Percentiles rank a stretch among this genome's conserved stretches.
phyloP scores from a whole-genome alignment of 306 rosid species.

The Macrotyloma uniflorum region DNA sequence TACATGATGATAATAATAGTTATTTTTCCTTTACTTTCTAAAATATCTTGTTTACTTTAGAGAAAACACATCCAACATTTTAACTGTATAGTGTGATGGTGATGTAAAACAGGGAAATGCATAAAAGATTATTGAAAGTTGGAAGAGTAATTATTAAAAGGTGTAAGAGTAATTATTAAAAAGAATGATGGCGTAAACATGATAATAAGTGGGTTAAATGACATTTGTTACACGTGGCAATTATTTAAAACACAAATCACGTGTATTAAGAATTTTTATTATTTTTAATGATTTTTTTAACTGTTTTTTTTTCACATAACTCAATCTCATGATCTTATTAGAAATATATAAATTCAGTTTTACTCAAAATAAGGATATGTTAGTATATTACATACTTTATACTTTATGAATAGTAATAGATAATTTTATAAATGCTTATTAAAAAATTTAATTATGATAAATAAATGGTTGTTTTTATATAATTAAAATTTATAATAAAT shows the following conservation, averaged over 20 bases:
- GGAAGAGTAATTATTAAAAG: too few relatives aligned
- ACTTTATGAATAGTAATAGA: too few relatives aligned
- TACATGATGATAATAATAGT: background rate
- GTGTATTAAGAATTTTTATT: too few relatives aligned
- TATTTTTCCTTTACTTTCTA: background rate
- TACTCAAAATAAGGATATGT: too few relatives aligned
- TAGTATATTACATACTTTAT: too few relatives aligned
- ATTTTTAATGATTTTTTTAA: too few relatives aligned
- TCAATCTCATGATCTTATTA: too few relatives aligned
- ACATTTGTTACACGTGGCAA: background rate
- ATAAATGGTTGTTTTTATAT: background rate
- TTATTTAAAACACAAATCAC: background rate
- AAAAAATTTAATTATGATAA: too few relatives aligned
- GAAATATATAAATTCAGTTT: too few relatives aligned
- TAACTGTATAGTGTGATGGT: background rate
- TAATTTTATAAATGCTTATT: too few relatives aligned
- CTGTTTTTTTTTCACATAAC: too few relatives aligned
- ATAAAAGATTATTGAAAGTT: background rate
- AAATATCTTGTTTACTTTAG: background rate
- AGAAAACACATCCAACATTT: background rate
- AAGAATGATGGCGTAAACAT: background rate
- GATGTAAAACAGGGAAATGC: background rate
- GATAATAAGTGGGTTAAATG: background rate
- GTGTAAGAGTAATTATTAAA: background rate
- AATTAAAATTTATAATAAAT: background rate